A percentile compares a stretch with the other conserved stretches of the same genome.
Conservation (phyloP, 345 rosid species). For the Erucastrum elatum region DNA sequence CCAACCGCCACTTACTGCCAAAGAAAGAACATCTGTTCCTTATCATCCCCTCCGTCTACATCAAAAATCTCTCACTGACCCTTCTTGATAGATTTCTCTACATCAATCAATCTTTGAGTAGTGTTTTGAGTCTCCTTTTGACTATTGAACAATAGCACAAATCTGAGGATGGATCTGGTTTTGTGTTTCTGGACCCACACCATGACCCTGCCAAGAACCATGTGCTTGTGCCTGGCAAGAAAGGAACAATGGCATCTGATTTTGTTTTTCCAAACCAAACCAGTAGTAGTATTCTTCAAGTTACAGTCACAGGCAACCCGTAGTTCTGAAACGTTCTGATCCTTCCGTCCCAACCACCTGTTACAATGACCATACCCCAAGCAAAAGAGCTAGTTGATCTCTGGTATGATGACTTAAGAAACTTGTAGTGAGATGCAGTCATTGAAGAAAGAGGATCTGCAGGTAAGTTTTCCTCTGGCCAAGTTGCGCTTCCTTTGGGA, state of each 20-base stretch:
- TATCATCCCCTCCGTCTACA: slow-evolving; percentile 37
- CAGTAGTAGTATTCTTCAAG: slow-evolving; percentile 1
- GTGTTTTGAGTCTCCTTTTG: slow-evolving; percentile 10
- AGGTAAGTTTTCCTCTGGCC: slow-evolving; percentile 78
- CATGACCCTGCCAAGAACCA: slow-evolving; percentile 26
- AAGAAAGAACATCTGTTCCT: slow-evolving; percentile 28
- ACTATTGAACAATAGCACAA: slow-evolving; percentile 12
- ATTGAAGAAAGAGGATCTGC: slow-evolving; percentile 37
- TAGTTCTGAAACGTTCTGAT: slow-evolving; percentile 88
- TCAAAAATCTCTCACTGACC: slow-evolving; percentile 36
- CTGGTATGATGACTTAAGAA: slow-evolving; percentile 73
- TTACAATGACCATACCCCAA: slow-evolving; percentile 92
- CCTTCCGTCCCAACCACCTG: slow-evolving; percentile 92
- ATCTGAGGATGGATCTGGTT: slow-evolving; percentile 17
- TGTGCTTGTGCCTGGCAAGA: slow-evolving; percentile 37
- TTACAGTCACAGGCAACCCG: slow-evolving; percentile 65
- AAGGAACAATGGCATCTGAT: slow-evolving; percentile 34
- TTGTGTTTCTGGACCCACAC: slow-evolving; percentile 34
- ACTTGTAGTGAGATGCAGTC: slow-evolving; percentile 66
- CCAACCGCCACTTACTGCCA: slow-evolving; percentile 41
- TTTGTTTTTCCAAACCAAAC: slow-evolving; percentile 18
- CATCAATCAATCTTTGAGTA: slow-evolving; percentile 5
- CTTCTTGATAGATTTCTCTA: slow-evolving; percentile 22
- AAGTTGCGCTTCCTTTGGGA: slow-evolving; percentile 53
- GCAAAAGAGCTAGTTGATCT: slow-evolving; percentile 64